phyloP scores from a whole-genome alignment of 352 stramenopile genomes.

The Globisporangium parvum region DNA sequence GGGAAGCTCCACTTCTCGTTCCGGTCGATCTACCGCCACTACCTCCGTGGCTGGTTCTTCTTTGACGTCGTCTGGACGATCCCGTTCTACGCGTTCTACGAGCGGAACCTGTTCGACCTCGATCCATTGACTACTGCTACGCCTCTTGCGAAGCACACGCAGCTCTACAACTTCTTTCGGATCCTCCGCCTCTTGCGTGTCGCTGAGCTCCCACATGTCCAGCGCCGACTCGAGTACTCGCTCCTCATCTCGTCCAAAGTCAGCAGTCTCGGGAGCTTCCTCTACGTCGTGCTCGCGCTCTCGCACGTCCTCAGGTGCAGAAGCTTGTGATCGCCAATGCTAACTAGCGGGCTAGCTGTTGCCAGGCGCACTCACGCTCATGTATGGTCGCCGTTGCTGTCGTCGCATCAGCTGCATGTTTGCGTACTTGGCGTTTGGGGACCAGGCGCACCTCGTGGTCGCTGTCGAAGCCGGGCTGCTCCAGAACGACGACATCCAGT shows the following conservation, averaged over 20 bases:
- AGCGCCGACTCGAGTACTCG: conserved; percentile 59
- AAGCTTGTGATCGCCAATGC: too few species aligned
- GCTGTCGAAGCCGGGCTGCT: conserved; percentile 36
- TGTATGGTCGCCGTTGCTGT: too few species aligned
- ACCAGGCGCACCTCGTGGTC: conserved; percentile 38
- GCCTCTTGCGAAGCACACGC: conserved; percentile 17
- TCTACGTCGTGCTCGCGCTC: conserved; percentile 62
- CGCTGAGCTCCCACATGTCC: conserved; percentile 43
- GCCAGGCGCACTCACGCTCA: not conserved
- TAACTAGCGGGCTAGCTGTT: too few species aligned
- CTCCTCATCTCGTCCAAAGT: conserved; percentile 74
- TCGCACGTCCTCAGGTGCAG: conserved; percentile 82
- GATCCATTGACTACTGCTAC: conserved; percentile 9
- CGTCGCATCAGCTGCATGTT: conserved; percentile 58
- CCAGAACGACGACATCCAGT: conserved; percentile 42
- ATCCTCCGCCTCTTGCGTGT: conserved; percentile 49
- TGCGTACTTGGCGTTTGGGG: conserved; percentile 57
- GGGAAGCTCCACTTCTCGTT: conserved; percentile 66
- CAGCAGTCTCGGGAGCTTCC: conserved; percentile 67
- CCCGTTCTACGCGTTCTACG: conserved; percentile 58
- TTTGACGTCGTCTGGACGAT: conserved; percentile 61
- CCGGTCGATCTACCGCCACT: conserved; percentile 42
- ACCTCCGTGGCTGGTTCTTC: conserved; percentile 48
- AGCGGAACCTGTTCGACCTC: conserved; percentile 17
- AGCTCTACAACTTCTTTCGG: conserved; percentile 45